Evolutionary conservation across 768 basidiomycete genomes (phyloP).

Genomic region (Cystofilobasidium ferigula): DNA sequence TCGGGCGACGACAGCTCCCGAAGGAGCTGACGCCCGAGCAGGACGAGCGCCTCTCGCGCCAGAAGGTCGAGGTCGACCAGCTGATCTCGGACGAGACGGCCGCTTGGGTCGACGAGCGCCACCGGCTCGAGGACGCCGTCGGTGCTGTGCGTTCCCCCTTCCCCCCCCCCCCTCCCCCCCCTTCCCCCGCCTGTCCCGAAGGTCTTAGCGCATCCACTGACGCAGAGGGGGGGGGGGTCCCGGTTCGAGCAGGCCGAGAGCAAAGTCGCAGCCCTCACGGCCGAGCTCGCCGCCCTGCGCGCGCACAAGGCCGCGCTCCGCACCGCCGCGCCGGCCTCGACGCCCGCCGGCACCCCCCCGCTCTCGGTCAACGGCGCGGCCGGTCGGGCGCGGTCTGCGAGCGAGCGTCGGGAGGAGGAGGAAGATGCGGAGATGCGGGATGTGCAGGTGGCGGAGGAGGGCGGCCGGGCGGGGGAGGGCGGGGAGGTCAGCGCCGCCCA

Average conservation of each 20-base stretch:
- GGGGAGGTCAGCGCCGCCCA: not conserved
- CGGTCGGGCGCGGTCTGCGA: too few relatives aligned
- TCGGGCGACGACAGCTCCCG: not conserved
- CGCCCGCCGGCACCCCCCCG: too few relatives aligned
- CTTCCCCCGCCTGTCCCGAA: not conserved
- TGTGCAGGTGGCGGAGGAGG: too few relatives aligned
- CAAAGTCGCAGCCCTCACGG: too few relatives aligned
- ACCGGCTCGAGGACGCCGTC: not conserved
- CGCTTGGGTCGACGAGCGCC: not conserved
- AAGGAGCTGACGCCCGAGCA: not conserved
- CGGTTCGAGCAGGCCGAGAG: too few relatives aligned
- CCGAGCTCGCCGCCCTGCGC: too few relatives aligned
- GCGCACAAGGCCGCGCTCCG: too few relatives aligned
- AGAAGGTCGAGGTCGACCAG: conserved; percentile 3
- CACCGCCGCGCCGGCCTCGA: not conserved
- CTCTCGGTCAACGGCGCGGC: not conserved
- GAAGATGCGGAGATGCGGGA: too few relatives aligned
- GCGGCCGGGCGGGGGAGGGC: not conserved
- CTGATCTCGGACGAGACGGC: not conserved
- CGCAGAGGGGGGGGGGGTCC: too few relatives aligned
- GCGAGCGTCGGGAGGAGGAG: too few relatives aligned
- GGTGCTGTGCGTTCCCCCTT: not conserved
- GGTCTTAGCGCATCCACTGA: too few relatives aligned
- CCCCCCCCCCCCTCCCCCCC: not conserved
- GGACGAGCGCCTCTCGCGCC: not conserved